Evolutionary conservation across 2,329 filamentous ascomycete species (phyloP), one percentile per base, ranked within the genome.

Genomic region (Orbilia blumenaviensis): DNA sequence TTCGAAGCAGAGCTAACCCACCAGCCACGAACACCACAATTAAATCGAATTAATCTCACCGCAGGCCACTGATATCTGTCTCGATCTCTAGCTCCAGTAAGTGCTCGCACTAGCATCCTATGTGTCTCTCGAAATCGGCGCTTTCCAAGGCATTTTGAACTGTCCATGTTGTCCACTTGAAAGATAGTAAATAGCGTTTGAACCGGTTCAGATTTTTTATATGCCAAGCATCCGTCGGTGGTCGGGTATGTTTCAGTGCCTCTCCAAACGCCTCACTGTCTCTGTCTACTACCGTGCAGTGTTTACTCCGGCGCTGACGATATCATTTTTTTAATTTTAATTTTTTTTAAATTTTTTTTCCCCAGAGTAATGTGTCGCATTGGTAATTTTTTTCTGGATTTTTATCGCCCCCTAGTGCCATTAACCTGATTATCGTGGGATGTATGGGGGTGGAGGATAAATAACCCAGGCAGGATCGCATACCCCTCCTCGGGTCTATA

Each of bases 81-180:
- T 50, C n/a, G 12, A 54, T 54, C 25, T 54, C 48, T 23, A 36
- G 50, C n/a, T n/a, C n/a, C n/a, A n/a, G n/a, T 38, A 56, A 36
- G 50, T 36, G 8, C 32, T n/a, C n/a, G n/a, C n/a, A 34, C 32
- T 21, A 8, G 32, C 10, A 16, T 41, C 18, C 7, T 50, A 23
- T 54, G 27, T 54, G n/a, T 54, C 27, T 54, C 27, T 54, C 9
- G 8, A 34, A 56, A 38, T 12, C 18, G 52, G 52, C 52, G 52
- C 52, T 56, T 56, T 56, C 16, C 52, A 56, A 56, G 52, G 52
- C 52, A 14, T 1, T n/a, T 38, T 10, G 52, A 56, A 56, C 10
- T 14, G 32, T 56, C 52, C 52, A 56, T 56, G 52, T 56, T 56
- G 52, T 12, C 52, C 52, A n/a, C 16, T 56, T 38, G n/a, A 44